Percentiles rank a stretch among this genome's conserved stretches.
These are phyloP conservation scores for Debaryomyces sp. DNA, from an alignment of 1,139 yeast genomes.

Conservation along the genomic window DNA sequence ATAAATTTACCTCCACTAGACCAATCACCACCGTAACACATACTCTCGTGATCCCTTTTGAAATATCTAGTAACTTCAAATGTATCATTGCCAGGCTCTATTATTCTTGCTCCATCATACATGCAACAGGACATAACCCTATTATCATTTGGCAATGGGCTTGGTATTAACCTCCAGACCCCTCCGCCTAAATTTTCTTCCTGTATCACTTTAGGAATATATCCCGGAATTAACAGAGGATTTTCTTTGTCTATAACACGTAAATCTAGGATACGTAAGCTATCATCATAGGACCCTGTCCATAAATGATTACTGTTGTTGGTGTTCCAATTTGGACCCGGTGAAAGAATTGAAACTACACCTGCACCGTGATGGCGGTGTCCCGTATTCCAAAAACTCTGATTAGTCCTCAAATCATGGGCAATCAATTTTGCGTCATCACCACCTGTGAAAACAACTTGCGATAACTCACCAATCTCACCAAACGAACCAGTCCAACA, in stretches of 20 bases:
- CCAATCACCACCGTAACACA: slow-evolving; percentile 98
- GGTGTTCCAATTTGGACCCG: slow-evolving; percentile 42
- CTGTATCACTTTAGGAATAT: slow-evolving; percentile 47
- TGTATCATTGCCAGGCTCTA: slow-evolving; percentile 36
- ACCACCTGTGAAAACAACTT: slow-evolving; percentile 84
- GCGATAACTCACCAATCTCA: slow-evolving; percentile 49
- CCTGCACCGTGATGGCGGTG: slow-evolving; percentile 80
- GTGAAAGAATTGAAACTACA: slow-evolving; percentile 72
- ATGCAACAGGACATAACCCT: slow-evolving; percentile 80
- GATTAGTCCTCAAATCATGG: slow-evolving; percentile 62
- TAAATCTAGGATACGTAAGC: slow-evolving; percentile 68
- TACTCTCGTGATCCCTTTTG: slow-evolving; percentile 79
- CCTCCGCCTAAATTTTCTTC: slow-evolving; percentile 80
- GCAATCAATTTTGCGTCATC: slow-evolving; percentile 81
- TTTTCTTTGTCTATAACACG: slow-evolving; percentile 49
- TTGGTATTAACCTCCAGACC: slow-evolving; percentile 87
- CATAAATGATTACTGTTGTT: slow-evolving; percentile 57
- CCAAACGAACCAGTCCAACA: slow-evolving; percentile 92
- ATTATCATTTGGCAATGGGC: slow-evolving; percentile 43
- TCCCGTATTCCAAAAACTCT: slow-evolving; percentile 55
- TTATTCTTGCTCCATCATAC: slow-evolving; percentile 90
- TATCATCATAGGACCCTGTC: slow-evolving; percentile 95
- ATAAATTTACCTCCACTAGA: slow-evolving; percentile 46
- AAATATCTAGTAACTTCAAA: slow-evolving; percentile 52
- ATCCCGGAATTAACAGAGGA: slow-evolving; percentile 45